These are phyloP conservation scores for Paulownia fortunei DNA, from an alignment of 257 asterid species.

Conservation along the genomic window DNA sequence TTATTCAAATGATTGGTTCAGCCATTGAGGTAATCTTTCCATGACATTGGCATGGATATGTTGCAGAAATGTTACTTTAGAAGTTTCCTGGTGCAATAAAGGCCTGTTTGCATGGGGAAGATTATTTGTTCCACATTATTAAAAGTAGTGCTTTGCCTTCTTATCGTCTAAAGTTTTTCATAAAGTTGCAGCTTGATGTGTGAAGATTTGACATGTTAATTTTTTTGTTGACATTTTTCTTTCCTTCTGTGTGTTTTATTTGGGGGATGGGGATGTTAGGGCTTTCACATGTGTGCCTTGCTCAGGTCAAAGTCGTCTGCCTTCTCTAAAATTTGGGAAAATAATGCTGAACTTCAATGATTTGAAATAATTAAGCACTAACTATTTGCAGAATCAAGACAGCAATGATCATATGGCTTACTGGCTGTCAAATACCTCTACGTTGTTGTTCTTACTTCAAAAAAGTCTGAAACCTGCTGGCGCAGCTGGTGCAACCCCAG, in stretches of 20 bases:
- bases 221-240: background rate
- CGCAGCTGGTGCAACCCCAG: conserved; percentile 67
- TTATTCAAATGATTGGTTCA: conserved; percentile 86
- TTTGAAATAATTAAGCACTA: conserved; percentile 12
- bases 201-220: background rate
- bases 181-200: too few species aligned
- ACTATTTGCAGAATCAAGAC: conserved; percentile 70
- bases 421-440: conserved; percentile 88
- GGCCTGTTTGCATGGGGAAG: background rate
- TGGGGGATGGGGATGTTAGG: background rate
- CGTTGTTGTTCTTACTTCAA: conserved; percentile 76
- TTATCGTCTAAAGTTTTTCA: too few species aligned
- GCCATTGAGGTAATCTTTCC: conserved; percentile 70
- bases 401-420: conserved; percentile 81
- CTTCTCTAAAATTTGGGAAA: background rate
- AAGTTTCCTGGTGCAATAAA: background rate
- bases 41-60: conserved; percentile 4
- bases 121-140: background rate
- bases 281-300: background rate
- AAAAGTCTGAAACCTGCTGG: conserved; percentile 80
- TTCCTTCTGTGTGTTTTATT: too few species aligned
- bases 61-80: conserved; percentile 15
- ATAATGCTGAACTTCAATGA: background rate
- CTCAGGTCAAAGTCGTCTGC: background rate
- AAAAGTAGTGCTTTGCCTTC: background rate